Evolutionary conservation across 371 early-diverging fungal genomes (phyloP).

Genomic region (Rhizopus delemar): DNA sequence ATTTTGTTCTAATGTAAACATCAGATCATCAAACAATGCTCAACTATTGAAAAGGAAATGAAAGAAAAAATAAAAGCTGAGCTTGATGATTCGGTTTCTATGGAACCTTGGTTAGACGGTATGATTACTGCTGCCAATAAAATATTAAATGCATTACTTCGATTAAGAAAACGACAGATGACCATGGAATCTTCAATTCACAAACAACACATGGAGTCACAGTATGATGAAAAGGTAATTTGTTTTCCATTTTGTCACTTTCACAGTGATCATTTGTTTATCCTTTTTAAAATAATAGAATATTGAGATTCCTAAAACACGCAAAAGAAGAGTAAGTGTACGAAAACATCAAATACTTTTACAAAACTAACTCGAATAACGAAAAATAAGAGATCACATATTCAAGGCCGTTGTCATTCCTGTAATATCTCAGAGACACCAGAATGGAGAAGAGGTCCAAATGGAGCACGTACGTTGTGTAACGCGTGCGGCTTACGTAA

Average conservation of each 20-base stretch:
- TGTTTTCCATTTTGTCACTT: too few species aligned
- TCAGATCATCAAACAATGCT: too few species aligned
- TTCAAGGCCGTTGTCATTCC: conserved; percentile 60
- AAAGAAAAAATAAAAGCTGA: too few species aligned
- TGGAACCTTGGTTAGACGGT: conserved; percentile 35
- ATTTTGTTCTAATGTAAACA: too few species aligned
- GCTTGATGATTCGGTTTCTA: too few species aligned
- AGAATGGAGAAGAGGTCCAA: conserved; percentile 73
- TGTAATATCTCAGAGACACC: conserved; percentile 70
- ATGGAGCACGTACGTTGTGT: conserved; percentile 68
- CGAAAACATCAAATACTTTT: not conserved
- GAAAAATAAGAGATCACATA: conserved; percentile 16
- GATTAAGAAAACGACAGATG: conserved; percentile 45
- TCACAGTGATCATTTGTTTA: too few species aligned
- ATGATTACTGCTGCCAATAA: conserved; percentile 47
- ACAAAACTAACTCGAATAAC: not conserved
- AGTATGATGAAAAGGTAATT: too few species aligned
- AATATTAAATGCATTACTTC: conserved; percentile 41
- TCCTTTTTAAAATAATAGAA: too few species aligned
- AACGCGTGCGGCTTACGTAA: conserved; percentile 71
- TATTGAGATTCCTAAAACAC: too few species aligned
- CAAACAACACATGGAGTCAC: too few species aligned
- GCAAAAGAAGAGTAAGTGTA: too few species aligned
- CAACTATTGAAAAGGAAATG: too few species aligned
- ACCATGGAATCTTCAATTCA: conserved; percentile 11